Base-by-base conservation (phyloP, 495 filamentous ascomycete species). In the Penicillium lagena region DNA sequence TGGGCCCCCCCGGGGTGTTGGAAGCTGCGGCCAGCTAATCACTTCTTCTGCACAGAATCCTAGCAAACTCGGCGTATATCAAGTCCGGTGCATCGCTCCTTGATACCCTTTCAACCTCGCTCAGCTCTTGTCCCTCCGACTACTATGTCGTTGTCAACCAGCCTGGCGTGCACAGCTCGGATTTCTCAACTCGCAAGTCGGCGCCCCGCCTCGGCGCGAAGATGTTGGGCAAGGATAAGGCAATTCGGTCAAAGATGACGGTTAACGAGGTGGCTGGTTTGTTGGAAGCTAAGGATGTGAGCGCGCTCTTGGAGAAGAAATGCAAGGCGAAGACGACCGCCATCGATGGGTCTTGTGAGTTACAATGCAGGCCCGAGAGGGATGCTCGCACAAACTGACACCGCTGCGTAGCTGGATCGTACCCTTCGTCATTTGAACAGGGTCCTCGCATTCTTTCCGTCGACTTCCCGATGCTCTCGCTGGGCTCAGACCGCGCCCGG, bases 111-210 rank as follows among this genome's bases (percentile, higher is more conserved):
- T 53, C 42, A n/a, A 53, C 55, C 7, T 46, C 55, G 9, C 77
- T 96, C 28, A 68, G 67, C 9, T 55, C 56, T n/a, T 95, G 89
- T 61, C 78, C 80, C 1, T 88, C 87, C 4, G 76, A 84, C 29
- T 78, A 77, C 35, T 96, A 96, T 72, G 68, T 96, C 58, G 65
- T 97, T 49, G 79, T 91, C 42, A 80, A 78, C 13, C 89, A 94
- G 52, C 86, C 89, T 4, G 83, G 87, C 42, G 70, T 90, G 33
- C 79, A 86, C 56, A 79, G 80, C 40, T 71, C 69, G 45, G 84
- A 89, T 59, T 80, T 82, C 55, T 52, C 68, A 31, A 63, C 75
- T 37, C 66, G 63, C 49, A 66, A 68, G 45, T 70, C 78, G 6
- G 67, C 78, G 42, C 81, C 83, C 39, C 77, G 82, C 56, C 68